Evolutionary conservation across 2,329 filamentous ascomycete species (phyloP), one percentile per base, ranked within the genome.

Genomic region (Calcarisporium arbuscula): DNA sequence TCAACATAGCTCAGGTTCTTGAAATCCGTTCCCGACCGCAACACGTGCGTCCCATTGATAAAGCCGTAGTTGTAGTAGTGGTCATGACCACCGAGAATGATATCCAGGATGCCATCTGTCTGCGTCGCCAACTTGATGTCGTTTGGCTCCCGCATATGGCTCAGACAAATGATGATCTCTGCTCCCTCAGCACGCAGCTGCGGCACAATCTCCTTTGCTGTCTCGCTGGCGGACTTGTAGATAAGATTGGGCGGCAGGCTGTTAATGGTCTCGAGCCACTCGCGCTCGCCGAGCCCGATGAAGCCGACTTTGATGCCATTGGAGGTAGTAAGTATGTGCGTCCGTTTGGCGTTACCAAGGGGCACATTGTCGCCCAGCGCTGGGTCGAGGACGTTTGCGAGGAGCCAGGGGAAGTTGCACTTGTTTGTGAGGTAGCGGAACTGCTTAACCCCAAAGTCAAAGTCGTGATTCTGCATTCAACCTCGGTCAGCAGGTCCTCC

Each of bases 231-330:
- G 8, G 85, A 89, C 51, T 79, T 80, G 67, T 92, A 95, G 45
- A 86, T 77, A 34, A 95, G 68, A 47, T 87, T 71, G 0, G 88
- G 86, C 0, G 88, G 89, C 8, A 95, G 65, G 10, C 77, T 77
- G 60, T 94, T 95, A 60, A 95, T 89, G 0, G 87, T 94, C 40
- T 80, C 86, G 10, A 95, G 74, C 82, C 87, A 94, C 57, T 94
- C 87, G 31, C 85, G 72, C 63, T 95, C 88, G 2, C 83, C 88
- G 3, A 95, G 68, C 0, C 89, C 88, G 36, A 95, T 82, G 28
- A 95, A 67, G 8, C 89, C 88, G 26, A 95, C 71, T 51, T 89
- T 92, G 59, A 94, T 72, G 17, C 88, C 88, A 56, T 89, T 89
- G 9, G 83, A 86, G 1, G 84, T 70, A 4, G 81, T 86, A 36